phyloP scores from a whole-genome alignment of 345 rosid species.

The Boechera divaricarpa region DNA sequence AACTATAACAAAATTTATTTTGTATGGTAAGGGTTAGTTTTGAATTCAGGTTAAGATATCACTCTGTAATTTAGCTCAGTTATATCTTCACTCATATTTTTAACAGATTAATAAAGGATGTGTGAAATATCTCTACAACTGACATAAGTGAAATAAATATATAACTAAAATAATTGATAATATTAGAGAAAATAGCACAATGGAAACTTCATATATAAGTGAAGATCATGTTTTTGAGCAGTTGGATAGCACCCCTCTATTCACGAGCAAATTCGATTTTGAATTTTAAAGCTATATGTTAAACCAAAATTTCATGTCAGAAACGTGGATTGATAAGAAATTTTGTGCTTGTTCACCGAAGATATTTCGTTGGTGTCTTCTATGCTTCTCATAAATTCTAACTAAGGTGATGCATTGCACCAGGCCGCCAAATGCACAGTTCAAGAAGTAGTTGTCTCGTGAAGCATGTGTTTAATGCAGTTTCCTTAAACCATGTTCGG shows the following conservation, averaged over 20 bases:
- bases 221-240: not conserved
- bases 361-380: not conserved
- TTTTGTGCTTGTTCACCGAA: not conserved
- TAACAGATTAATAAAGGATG: not conserved
- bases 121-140: not conserved
- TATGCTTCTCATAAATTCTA: not conserved
- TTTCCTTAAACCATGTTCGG: not conserved
- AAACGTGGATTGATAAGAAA: not conserved
- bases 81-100: not conserved
- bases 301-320: not conserved
- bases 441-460: not conserved
- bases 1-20: constrained; percentile 3
- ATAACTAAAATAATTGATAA: not conserved
- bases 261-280: not conserved
- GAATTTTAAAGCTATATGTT: not conserved
- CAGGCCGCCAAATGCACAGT: not conserved
- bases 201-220: not conserved
- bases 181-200: not conserved
- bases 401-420: not conserved
- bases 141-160: not conserved
- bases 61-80: not conserved
- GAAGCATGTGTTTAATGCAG: not conserved
- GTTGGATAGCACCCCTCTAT: not conserved
- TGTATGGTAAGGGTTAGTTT: not conserved
- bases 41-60: constrained; percentile 13